Evolutionary conservation across 1,284 basidiomycete species (phyloP), one percentile per base, ranked within the genome.

Genomic region (Malassezia globosa): DNA sequence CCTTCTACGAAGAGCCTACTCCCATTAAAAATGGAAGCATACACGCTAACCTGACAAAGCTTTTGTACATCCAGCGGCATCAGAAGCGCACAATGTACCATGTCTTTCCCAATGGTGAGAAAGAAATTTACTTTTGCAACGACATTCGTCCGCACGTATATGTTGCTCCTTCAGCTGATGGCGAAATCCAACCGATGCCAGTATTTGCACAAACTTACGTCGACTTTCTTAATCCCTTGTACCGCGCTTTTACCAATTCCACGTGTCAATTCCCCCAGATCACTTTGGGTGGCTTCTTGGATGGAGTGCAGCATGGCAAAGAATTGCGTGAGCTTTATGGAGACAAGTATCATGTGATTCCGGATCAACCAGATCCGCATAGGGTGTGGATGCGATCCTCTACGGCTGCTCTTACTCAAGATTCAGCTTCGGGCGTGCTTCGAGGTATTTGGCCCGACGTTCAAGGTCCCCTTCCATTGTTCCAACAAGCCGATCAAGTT

Each of bases 1-100:
- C 22, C 2, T 19, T 14, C 5, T 48, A 48, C 25, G 26, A 41
- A 39, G 46, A 48, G 33, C 46, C 46, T 23, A 19, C 13, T 18
- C 46, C 46, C 11, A 25, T 48, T 4, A n/a, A 11, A 5, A 48
- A 48, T 18, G 38, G 38, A n/a, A 41, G 16, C n/a, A 39, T 41
- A 5, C 19, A 41, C 5, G 46, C 46, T 23, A 27, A 48, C 10
- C 46, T 48, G 10, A 19, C n/a, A 3, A 36, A 21, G 11, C 14
- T 48, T 11, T 34, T 41, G 22, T 48, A 48, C 23, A 35, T 48
- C 16, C 46, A 48, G 33, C 37, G 46, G 11, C 46, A 48, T 34
- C 46, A 48, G 33, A 48, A 48, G 46, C 46, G 46, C 29, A 48
- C 46, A 4, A 34, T 39, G n/a, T 48, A 48, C 31, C 38, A 48